These are phyloP conservation scores for Stagonosporopsis cucurbitacearum DNA, from an alignment of 2,329 filamentous ascomycete species.

Conservation along the genomic window DNA sequence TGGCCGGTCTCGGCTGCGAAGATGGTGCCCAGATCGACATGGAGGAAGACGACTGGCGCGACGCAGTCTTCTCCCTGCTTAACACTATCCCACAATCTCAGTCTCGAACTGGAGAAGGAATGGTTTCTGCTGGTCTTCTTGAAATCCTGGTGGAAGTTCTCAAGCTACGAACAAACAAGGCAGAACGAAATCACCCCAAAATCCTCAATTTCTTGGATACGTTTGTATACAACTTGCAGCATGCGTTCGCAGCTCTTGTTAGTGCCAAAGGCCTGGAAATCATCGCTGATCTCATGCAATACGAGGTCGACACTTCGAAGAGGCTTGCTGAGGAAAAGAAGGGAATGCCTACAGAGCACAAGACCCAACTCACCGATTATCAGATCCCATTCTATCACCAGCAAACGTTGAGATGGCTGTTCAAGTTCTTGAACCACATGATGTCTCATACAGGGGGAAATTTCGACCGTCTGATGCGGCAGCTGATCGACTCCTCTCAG, in stretches of 20 bases:
- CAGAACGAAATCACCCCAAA: conserved; percentile 82
- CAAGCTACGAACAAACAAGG: conserved; percentile 78
- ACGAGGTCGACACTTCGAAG: conserved; percentile 75
- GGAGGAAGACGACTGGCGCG: conserved; percentile 87
- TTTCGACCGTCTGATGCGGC: conserved; percentile 87
- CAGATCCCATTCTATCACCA: conserved; percentile 92
- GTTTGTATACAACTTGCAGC: conserved; percentile 83
- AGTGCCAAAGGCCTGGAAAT: conserved; percentile 83
- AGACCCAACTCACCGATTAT: conserved; percentile 87
- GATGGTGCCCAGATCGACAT: conserved; percentile 60
- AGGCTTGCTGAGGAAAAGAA: conserved; percentile 69
- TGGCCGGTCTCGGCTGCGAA: conserved; percentile 73
- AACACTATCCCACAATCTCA: conserved; percentile 76
- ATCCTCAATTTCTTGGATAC: conserved; percentile 88
- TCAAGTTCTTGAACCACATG: conserved; percentile 96
- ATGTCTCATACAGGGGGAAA: conserved; percentile 84
- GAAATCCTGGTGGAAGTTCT: conserved; percentile 90
- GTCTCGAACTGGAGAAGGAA: conserved; percentile 76
- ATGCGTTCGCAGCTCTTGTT: conserved; percentile 83
- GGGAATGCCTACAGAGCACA: conserved; percentile 74
- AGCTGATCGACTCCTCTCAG: conserved; percentile 90
- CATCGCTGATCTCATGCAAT: conserved; percentile 85
- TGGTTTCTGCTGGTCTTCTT: conserved; percentile 88
- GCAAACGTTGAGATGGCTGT: conserved; percentile 88
- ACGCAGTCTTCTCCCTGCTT: conserved; percentile 85